Base-by-base conservation (phyloP, 2,329 filamentous ascomycete species). In the Diaporthe velutina region DNA sequence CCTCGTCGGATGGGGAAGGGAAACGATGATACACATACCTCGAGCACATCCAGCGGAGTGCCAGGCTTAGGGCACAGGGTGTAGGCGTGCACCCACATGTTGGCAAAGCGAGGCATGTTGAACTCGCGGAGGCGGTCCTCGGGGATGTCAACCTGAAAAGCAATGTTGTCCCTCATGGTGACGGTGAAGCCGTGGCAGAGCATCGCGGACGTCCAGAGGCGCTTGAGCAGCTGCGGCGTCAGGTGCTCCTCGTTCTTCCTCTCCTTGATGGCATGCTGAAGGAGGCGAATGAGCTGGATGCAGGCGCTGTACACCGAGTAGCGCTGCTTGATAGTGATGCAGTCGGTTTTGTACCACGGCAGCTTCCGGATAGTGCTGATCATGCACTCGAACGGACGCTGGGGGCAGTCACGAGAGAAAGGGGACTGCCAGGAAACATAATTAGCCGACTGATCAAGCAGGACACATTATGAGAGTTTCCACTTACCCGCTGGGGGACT, bases 371-470 rank as follows among this genome's bases (percentile, higher is more conserved):
- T 80, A 0, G 89, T 92, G 80, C 90, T 92, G 78, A 93, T 91
- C 78, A 93, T 84, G 79, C 88, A 91, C 83, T 93, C 92, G 73
- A 89, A 93, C 2, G 91, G 89, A 19, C 92, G 88, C 82, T 93
- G 91, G 0, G 91, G 90, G 77, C 90, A 92, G 35, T 91, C 86
- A 73, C 85, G 87, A 12, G 89, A 88, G 79, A 90, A 93, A 0
- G 89, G 88, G 17, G 90, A 90, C 90, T 92, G 54, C 30, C 13
- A 19, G 4, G 50, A 54, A 54, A 13, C 2, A 30, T 15, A 58
- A 75, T 45, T 30, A 78, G 55, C 45, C 38, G 74, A 55, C 35
- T 76, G 73, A 30, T 67, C 25, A 12, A 58, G 25, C 5, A 25
- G 60, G 60, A 9, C 35, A 12, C 38, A 13, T 8, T n/a, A 9